Conservation (phyloP, 345 rosid species). For the Lagerstroemia speciosa region DNA sequence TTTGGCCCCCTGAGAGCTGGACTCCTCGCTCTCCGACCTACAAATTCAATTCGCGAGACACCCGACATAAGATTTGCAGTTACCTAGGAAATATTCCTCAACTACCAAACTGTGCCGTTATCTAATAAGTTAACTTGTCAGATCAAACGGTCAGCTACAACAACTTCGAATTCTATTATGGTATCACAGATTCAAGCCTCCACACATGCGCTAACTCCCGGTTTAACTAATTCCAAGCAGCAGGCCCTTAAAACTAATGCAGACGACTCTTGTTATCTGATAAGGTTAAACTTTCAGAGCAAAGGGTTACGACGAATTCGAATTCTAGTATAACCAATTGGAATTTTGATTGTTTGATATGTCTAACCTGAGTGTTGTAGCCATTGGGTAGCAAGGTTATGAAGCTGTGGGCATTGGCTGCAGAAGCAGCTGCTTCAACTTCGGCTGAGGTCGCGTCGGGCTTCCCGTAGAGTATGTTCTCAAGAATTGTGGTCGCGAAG, state of each 20-base stretch:
- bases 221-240: too few relatives aligned
- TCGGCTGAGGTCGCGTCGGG: slow-evolving; percentile 85
- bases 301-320: too few relatives aligned
- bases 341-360: not conserved
- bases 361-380: slow-evolving; percentile 80
- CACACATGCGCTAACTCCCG: too few relatives aligned
- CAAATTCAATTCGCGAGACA: not conserved
- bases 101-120: too few relatives aligned
- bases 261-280: too few relatives aligned
- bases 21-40: slow-evolving; percentile 98
- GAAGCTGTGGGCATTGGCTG: slow-evolving; percentile 95
- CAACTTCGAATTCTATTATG: too few relatives aligned
- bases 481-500: slow-evolving; percentile 87
- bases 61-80: not conserved
- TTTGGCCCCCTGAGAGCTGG: slow-evolving; percentile 97
- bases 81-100: not conserved
- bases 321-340: not conserved
- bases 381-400: slow-evolving; percentile 89
- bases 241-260: too few relatives aligned
- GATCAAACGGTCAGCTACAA: too few relatives aligned
- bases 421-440: slow-evolving; percentile 87
- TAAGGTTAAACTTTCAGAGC: too few relatives aligned
- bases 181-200: too few relatives aligned
- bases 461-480: slow-evolving; percentile 87
- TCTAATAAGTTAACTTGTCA: too few relatives aligned